Conservation (phyloP, 208 protist genomes). For the Crithidia brevicula region DNA sequence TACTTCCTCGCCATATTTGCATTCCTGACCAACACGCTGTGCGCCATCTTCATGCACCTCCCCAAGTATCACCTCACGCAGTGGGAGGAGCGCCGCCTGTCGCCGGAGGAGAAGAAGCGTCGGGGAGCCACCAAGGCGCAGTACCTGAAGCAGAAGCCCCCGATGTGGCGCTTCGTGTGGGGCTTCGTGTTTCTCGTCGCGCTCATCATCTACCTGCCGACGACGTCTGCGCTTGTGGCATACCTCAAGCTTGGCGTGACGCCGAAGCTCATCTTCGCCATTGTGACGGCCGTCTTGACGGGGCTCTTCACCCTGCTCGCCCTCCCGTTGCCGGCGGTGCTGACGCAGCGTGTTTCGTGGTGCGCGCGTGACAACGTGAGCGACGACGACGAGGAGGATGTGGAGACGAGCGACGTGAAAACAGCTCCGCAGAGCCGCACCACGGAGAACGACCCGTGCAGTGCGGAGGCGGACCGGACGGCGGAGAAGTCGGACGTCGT, state of each 20-base stretch:
- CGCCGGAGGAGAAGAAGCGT: constrained; percentile 15
- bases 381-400: background rate
- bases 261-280: constrained; percentile 4
- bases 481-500: constrained; percentile 2
- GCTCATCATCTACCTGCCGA: constrained; percentile 40
- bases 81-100: constrained; percentile 27
- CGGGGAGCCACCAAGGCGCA: constrained; percentile 27
- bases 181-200: constrained; percentile 38
- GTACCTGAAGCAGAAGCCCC: constrained; percentile 44
- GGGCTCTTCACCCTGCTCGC: background rate
- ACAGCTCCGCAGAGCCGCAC: background rate
- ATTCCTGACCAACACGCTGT: constrained; percentile 12
- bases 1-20: constrained; percentile 33
- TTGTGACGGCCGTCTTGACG: constrained; percentile 3
- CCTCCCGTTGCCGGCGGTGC: background rate
- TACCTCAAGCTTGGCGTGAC: constrained; percentile 32
- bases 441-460: background rate
- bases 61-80: constrained; percentile 44
- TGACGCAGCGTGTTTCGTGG: background rate
- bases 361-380: constrained; percentile 14
- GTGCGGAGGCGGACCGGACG: background rate
- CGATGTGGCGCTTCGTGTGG: constrained; percentile 40
- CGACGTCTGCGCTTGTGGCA: constrained; percentile 22
- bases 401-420: background rate
- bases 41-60: constrained; percentile 36